Conservation (phyloP, 2,329 filamentous ascomycete species). For the Paracamarosporium sp. region DNA sequence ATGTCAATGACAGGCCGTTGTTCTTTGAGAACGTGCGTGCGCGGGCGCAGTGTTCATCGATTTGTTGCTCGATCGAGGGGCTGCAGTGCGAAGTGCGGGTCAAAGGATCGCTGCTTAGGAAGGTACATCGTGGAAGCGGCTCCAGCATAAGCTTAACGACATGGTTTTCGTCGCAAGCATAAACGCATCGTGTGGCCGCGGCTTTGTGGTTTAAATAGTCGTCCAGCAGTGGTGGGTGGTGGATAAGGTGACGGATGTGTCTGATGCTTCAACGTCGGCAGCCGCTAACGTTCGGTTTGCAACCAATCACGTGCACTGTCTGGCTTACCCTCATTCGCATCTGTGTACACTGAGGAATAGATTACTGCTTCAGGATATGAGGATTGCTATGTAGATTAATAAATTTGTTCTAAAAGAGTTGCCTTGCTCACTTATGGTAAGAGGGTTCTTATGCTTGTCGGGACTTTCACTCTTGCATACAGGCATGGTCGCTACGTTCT, state of each 20-base stretch:
- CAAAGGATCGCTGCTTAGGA: not conserved
- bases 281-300: not conserved
- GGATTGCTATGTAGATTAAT: not conserved
- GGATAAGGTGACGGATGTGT: not conserved
- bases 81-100: not conserved
- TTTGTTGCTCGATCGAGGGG: not conserved
- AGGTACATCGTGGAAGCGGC: not conserved
- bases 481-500: too few relatives aligned
- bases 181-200: not conserved
- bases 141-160: not conserved
- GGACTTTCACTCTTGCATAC: too few relatives aligned
- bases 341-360: too few relatives aligned
- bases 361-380: not conserved
- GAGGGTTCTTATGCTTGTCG: too few relatives aligned
- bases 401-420: too few relatives aligned
- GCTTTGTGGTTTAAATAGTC: not conserved
- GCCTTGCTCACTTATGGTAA: too few relatives aligned
- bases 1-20: not conserved
- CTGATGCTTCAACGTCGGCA: not conserved
- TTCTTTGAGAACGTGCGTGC: not conserved
- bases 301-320: conserved; percentile 2
- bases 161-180: not conserved
- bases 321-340: too few relatives aligned
- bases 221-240: not conserved
- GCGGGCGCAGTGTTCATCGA: not conserved